Percentiles rank a stretch among this genome's conserved stretches.
Evolutionary conservation across 2,329 filamentous ascomycete species (phyloP).

Genomic region (Neofusicoccum laricinum): DNA sequence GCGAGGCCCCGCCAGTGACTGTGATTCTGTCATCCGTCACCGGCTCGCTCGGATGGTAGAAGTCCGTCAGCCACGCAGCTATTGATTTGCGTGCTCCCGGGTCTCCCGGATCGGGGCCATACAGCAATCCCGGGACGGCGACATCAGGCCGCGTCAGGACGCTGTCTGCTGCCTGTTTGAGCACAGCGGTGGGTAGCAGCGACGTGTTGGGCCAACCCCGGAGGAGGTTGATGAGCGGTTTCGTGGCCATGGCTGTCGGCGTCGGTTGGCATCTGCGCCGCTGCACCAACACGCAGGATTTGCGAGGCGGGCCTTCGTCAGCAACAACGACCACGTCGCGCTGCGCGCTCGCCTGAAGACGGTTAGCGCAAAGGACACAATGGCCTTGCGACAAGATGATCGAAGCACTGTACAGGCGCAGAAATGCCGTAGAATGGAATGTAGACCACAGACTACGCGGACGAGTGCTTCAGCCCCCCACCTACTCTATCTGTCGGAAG

Average conservation of each 20-base stretch:
- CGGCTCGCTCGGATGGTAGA: constrained; percentile 52
- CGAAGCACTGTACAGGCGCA: no score
- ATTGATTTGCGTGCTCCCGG: constrained; percentile 65
- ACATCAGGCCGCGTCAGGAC: constrained; percentile 61
- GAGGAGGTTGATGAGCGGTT: constrained; percentile 58
- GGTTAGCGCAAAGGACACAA: no score
- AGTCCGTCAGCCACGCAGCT: constrained; percentile 65
- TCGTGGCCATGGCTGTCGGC: background rate
- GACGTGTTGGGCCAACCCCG: constrained; percentile 65
- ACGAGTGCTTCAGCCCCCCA: no score
- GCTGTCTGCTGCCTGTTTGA: constrained; percentile 59
- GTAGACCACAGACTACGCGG: no score
- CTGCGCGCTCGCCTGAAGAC: background rate
- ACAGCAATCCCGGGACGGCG: constrained; percentile 65
- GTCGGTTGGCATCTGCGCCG: constrained; percentile 1
- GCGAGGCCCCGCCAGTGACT: constrained; percentile 81
- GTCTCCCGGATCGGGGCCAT: constrained; percentile 76
- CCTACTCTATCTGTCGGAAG: no score
- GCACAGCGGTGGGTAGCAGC: constrained; percentile 63
- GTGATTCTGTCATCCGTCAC: constrained; percentile 63
- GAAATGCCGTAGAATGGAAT: no score
- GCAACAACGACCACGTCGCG: background rate
- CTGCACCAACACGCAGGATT: background rate
- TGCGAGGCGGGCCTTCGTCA: constrained; percentile 3
- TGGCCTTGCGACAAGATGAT: no score